Base-by-base conservation (phyloP, 345 rosid genomes). In the Corchorus capsularis region DNA sequence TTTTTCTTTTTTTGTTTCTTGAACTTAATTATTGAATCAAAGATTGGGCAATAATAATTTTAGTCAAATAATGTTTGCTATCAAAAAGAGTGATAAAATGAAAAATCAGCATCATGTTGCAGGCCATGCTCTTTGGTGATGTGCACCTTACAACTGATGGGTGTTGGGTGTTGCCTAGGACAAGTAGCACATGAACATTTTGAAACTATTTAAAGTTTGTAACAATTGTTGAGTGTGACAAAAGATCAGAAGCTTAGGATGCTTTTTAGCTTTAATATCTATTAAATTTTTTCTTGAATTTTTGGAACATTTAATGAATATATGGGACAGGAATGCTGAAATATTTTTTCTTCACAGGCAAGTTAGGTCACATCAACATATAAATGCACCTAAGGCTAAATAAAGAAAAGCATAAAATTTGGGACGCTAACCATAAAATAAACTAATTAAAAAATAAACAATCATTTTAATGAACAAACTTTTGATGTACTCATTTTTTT, bases 341-440 rank as follows among this genome's bases (percentile, higher is more conserved):
- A 47, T 46, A 17, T 13, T 13, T 67, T 22, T 67, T 22, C 56
- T 67, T 22, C 57, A 6, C 2, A 12, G 39, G 16, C 56, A 7
- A 47, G 72, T 47, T 68, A 47, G 72, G 72, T 68, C 72, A 27
- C 72, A 27, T 67, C 55, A 47, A 22, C 47, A 22, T 47, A 13
- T 47, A 47, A 67, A 46, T 46, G 12, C 71, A 45, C 16, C 50
- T 16, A 16, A 32, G 35, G 15, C 27, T 27, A 27, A 27, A 62
- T 13, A 13, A 15, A 1, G 19, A 63, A 43, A 13, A 20, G 1
- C 27, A 27, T 27, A 27, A 11, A 22, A 35, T 19, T 60, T 62
- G 19, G 66, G 11, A 34, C 35, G 19, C 66, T 39, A 35, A 6
- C 66, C 45, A 62, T 4, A 61, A 62, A 35, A 34, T 4, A 14